A percentile compares a stretch with the other conserved stretches of the same genome.
These are phyloP conservation scores for Thermomucor indicae-seudaticae DNA, from an alignment of 371 early-diverging fungal genomes.

Conservation along the genomic window DNA sequence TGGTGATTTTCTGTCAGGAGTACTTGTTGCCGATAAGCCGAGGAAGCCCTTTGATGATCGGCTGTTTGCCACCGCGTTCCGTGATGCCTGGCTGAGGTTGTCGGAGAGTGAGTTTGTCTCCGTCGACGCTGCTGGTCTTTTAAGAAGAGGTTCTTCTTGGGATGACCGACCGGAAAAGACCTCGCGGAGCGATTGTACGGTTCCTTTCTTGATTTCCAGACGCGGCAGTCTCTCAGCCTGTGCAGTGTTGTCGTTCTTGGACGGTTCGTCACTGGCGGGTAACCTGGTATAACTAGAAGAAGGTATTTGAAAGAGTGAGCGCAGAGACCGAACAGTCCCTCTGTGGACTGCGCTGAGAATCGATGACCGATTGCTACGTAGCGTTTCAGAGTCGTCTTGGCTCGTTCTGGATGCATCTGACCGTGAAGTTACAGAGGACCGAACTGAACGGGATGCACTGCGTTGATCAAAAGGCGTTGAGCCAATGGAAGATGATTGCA, in stretches of 20 bases:
- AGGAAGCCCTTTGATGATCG: too few relatives aligned
- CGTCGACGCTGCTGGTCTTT: background rate
- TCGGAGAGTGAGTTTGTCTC: background rate
- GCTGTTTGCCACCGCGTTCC: conserved; percentile 5
- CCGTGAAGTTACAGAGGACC: conserved; percentile 1
- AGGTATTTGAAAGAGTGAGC: conserved; percentile 36
- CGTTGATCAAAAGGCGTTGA: conserved; percentile 12
- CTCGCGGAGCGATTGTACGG: conserved; percentile 30
- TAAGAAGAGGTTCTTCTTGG: too few relatives aligned
- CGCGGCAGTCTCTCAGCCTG: conserved; percentile 10
- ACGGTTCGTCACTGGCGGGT: background rate
- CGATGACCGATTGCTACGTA: conserved; percentile 22
- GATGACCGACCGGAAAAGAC: too few relatives aligned
- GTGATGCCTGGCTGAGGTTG: conserved; percentile 2
- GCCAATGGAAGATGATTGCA: conserved; percentile 5
- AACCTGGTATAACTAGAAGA: conserved; percentile 2
- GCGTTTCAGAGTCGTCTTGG: conserved; percentile 19
- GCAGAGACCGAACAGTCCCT: conserved; percentile 40
- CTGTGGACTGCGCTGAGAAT: conserved; percentile 31
- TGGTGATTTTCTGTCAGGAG: too few relatives aligned
- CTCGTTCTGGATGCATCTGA: background rate
- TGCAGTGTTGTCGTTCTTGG: too few relatives aligned
- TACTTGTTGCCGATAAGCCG: too few relatives aligned
- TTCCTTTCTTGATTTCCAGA: conserved; percentile 32
- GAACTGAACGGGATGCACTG: conserved; percentile 13